These are phyloP conservation scores for Petunia hybrid DNA, from an alignment of 305 asterid species.

Conservation along the genomic window DNA sequence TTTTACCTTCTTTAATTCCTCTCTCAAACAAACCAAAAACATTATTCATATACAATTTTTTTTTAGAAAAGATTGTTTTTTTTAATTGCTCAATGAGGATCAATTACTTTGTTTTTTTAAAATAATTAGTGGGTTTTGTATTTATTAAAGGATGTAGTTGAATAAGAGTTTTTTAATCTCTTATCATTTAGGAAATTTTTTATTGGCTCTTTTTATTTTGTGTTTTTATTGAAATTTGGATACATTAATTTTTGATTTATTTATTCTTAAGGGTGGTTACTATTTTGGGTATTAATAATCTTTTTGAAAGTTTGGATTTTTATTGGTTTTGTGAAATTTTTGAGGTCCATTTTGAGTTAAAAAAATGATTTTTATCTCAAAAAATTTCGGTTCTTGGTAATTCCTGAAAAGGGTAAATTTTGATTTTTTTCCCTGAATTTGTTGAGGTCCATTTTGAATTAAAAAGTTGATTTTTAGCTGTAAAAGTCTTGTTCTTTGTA, in stretches of 20 bases:
- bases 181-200: slow-evolving; percentile 42
- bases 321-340: not conserved
- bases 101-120: slow-evolving; percentile 18
- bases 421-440: too few species aligned
- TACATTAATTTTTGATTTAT: too few species aligned
- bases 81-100: slow-evolving; percentile 53
- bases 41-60: not conserved
- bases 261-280: too few species aligned
- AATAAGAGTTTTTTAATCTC: slow-evolving; percentile 33
- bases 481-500: not conserved
- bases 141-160: slow-evolving; percentile 56
- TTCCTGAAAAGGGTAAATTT: not conserved
- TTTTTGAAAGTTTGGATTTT: slow-evolving; percentile 8
- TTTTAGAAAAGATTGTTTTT: slow-evolving; percentile 38
- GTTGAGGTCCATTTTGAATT: not conserved
- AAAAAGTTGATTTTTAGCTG: not conserved
- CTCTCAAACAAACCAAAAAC: not conserved
- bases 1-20: slow-evolving; percentile 35
- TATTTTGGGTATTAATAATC: too few species aligned
- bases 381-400: not conserved
- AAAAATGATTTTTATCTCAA: not conserved
- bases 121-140: slow-evolving; percentile 40
- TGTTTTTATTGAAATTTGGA: too few species aligned
- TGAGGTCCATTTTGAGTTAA: not conserved
- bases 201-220: not conserved